Evolutionary conservation across 345 rosid species (phyloP).

Genomic region (Lepidium sativum): DNA sequence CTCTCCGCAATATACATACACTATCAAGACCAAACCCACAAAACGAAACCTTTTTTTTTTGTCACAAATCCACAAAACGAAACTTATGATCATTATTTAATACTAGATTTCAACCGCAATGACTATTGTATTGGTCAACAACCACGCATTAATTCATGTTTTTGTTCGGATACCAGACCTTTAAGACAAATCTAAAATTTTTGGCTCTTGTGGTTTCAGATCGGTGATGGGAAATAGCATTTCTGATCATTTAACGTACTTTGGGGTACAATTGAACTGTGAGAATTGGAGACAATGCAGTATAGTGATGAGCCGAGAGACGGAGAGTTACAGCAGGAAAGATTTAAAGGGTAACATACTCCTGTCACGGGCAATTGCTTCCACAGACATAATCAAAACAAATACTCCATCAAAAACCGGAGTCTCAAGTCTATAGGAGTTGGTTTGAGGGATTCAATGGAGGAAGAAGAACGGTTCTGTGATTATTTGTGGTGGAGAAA

Average conservation of each 20-base stretch:
- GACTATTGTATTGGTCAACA: not conserved
- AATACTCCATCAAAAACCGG: constrained; percentile 7
- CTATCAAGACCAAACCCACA: not conserved
- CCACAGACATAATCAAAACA: constrained; percentile 20
- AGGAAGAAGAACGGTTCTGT: not conserved
- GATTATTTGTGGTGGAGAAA: not conserved
- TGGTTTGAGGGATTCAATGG: not conserved
- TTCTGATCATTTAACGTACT: constrained; percentile 63
- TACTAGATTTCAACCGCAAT: not conserved
- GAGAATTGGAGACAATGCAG: constrained; percentile 55
- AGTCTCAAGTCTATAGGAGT: not conserved
- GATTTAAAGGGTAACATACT: constrained; percentile 61
- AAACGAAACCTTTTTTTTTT: too few relatives aligned
- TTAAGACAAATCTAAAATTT: not conserved
- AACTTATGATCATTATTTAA: not conserved
- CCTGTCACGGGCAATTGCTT: constrained; percentile 34
- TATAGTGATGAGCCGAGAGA: constrained; percentile 47
- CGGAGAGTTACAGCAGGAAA: constrained; percentile 33
- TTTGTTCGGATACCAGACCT: not conserved
- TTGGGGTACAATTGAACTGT: constrained; percentile 55
- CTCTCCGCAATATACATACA: not conserved
- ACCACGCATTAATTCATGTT: not conserved
- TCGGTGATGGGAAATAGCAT: constrained; percentile 75
- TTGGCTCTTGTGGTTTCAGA: constrained; percentile 26
- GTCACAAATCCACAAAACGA: too few relatives aligned